Base-by-base conservation (phyloP, 768 basidiomycete genomes). In the Suillus plorans region DNA sequence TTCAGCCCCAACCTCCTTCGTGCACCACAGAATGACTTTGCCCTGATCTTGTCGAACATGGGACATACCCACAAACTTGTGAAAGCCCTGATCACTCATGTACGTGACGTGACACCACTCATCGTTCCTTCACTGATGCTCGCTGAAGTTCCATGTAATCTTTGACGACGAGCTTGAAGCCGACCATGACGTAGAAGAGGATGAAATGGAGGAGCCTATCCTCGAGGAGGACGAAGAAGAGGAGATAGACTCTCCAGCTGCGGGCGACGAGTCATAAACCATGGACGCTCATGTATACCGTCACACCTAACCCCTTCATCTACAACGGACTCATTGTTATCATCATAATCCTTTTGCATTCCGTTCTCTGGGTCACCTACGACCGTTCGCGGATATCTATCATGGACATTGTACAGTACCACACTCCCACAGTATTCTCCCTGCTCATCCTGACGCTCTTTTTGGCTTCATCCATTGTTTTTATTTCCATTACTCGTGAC, bases 1-100 rank as follows among this genome's bases (percentile, higher is more conserved):
- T 94, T 94, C 76, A 91, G 91, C 66, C 92, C 91, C 7, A 93
- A 92, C 71, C 76, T 94, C 56, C 73, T 92, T 60, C 87, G 91
- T 22, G 88, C 91, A 4, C 90, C 90, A 3, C 86, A 89, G 71
- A 91, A 90, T 66, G 89, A 92, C 72, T 89, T 92, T 75, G 86
- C 84, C 13, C 82, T 89, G 76, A 89, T 92, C 69, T 81, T 93
- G 66, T 84, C 88, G 63, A 92, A 93, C 69, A 93, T 94, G 91
- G 87, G 87, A 18, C 79, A 86, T 69, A 86, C 89, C 20, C 88
- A 92, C 70, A 87, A 88, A 67, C 82, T 92, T n/a, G 87, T 88
- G 68, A 89, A 91, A 74, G 82, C 86, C 4, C 81, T 92, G 59
- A 90, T 93, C 63, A 88, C 86, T 25, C 90, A 92, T 71, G 91